phyloP scores from a whole-genome alignment of 2,329 filamentous ascomycete species.

The Emericellopsis cladophorae region DNA sequence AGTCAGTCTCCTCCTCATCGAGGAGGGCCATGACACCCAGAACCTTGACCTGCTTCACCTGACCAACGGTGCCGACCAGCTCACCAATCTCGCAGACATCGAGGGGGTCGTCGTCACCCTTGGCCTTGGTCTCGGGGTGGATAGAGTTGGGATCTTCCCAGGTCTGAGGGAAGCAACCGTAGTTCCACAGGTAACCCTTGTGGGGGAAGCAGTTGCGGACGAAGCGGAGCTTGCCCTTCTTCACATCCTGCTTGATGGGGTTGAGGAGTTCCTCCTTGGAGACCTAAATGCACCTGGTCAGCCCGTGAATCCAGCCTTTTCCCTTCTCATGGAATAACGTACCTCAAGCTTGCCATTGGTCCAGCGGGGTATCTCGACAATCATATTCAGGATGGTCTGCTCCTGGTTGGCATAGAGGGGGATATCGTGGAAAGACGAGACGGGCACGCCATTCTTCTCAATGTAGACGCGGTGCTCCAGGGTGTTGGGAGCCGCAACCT shows the following conservation, averaged over 20 bases:
- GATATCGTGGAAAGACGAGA: constrained; percentile 98
- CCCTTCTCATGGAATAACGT: constrained; percentile 19
- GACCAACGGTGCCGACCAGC: constrained; percentile 87
- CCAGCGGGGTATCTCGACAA: constrained; percentile 99
- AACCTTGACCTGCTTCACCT: constrained; percentile 99
- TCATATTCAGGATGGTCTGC: constrained; percentile 95
- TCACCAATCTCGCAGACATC: constrained; percentile 99
- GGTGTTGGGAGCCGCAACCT: constrained; percentile 82
- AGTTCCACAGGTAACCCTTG: constrained; percentile 99
- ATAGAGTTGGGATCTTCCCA: constrained; percentile 97
- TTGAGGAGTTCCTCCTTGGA: constrained; percentile 97
- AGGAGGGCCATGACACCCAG: constrained; percentile 98
- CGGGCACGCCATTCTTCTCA: constrained; percentile 87
- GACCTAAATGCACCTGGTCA: constrained; percentile 46
- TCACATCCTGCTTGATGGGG: constrained; percentile 98
- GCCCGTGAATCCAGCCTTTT: neutral
- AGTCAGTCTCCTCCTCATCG: constrained; percentile 99
- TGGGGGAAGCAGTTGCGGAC: constrained; percentile 99
- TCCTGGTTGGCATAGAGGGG: constrained; percentile 95
- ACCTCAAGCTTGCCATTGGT: constrained; percentile 99
- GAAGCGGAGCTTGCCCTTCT: constrained; percentile 99
- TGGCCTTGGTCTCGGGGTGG: constrained; percentile 98
- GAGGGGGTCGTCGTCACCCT: constrained; percentile 98
- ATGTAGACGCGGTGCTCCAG: constrained; percentile 95
- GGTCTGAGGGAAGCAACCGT: constrained; percentile 98